Conservation (phyloP, 78 protist species). For the Creolimax fragrantissima region DNA sequence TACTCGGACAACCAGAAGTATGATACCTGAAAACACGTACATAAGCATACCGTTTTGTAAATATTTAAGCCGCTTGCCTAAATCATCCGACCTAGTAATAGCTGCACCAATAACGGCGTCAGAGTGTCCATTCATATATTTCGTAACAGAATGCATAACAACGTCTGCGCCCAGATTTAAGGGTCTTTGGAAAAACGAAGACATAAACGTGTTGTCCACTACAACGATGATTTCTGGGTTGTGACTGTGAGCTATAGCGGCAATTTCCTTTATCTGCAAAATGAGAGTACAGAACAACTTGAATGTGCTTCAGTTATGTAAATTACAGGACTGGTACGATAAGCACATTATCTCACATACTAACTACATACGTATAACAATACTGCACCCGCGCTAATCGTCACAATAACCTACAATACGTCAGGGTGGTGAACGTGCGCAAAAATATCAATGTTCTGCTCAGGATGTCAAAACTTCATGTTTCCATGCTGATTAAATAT, state of each 20-base stretch:
- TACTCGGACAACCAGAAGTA: too few relatives aligned
- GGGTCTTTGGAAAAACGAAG: slow-evolving; percentile 45
- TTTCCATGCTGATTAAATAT: too few relatives aligned
- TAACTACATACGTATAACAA: too few relatives aligned
- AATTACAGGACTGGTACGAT: too few relatives aligned
- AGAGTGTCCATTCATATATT: slow-evolving; percentile 58
- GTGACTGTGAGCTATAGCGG: background rate
- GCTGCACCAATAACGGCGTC: slow-evolving; percentile 27
- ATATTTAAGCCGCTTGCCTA: slow-evolving; percentile 18
- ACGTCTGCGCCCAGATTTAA: slow-evolving; percentile 64
- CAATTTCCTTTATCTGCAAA: background rate
- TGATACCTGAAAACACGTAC: too few relatives aligned
- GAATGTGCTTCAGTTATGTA: too few relatives aligned
- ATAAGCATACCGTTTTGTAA: slow-evolving; percentile 36
- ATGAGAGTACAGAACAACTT: background rate
- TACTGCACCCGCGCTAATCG: too few relatives aligned
- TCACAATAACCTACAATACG: too few relatives aligned
- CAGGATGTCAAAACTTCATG: too few relatives aligned
- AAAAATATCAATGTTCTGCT: too few relatives aligned
- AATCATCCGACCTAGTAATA: background rate
- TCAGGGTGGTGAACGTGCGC: too few relatives aligned
- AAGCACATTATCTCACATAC: too few relatives aligned
- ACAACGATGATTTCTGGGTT: background rate
- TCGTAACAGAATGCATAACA: slow-evolving; percentile 55
- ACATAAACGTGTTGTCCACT: slow-evolving; percentile 45